phyloP scores from a whole-genome alignment of 768 basidiomycete genomes.

The Mycena alexandri region DNA sequence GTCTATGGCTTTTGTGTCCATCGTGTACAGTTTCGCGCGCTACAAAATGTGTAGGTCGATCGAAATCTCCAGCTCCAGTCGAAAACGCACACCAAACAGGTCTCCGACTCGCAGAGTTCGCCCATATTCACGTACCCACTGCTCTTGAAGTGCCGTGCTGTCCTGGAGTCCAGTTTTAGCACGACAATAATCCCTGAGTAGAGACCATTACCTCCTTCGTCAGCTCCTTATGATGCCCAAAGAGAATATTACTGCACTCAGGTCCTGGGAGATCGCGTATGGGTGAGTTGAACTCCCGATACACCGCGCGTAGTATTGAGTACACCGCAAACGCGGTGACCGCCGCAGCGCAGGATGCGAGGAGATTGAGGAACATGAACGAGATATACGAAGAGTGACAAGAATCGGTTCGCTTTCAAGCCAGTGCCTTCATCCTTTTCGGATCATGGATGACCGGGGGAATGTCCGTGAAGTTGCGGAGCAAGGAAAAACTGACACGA shows the following conservation, averaged over 20 bases:
- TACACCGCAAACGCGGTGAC: slow-evolving; percentile 3
- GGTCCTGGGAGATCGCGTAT: slow-evolving; percentile 14
- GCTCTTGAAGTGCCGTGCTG: not conserved
- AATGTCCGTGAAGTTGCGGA: too few species aligned
- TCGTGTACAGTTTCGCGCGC: slow-evolving; percentile 56
- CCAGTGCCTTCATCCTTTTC: too few species aligned
- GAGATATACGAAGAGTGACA: too few species aligned
- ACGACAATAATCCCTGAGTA: not conserved
- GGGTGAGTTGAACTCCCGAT: slow-evolving; percentile 6
- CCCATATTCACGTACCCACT: slow-evolving; percentile 14
- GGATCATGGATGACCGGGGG: too few species aligned
- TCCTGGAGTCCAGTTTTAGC: not conserved
- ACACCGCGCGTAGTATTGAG: not conserved
- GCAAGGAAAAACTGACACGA: too few species aligned
- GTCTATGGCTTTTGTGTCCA: slow-evolving; percentile 72
- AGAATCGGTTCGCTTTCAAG: too few species aligned
- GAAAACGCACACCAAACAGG: not conserved
- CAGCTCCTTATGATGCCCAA: slow-evolving; percentile 1
- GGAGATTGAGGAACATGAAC: not conserved
- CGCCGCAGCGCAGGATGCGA: not conserved
- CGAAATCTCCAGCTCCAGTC: not conserved
- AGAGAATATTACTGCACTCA: slow-evolving; percentile 6
- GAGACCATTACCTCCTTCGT: not conserved
- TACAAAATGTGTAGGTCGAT: not conserved
- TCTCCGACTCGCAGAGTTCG: slow-evolving; percentile 2